Conservation (phyloP, 257 asterid species). For the Nicotiana sylvestris region DNA sequence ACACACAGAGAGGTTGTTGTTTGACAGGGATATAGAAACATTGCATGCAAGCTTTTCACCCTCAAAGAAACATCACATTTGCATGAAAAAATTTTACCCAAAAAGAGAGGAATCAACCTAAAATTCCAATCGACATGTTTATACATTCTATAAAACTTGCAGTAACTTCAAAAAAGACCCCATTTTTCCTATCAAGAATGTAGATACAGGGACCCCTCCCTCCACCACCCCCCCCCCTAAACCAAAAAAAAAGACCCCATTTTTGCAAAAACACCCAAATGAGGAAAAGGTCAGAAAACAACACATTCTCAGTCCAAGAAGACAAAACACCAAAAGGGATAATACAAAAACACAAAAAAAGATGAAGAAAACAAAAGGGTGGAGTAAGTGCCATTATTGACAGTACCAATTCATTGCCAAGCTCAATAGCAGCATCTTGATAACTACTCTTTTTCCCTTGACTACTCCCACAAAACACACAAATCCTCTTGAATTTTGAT, state of each 20-base stretch:
- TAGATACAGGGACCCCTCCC: neutral
- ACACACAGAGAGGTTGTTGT: neutral
- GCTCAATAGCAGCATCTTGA: conserved; percentile 86
- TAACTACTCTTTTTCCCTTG: conserved; percentile 84
- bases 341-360: neutral
- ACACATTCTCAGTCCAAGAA: neutral
- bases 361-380: neutral
- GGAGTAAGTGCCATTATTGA: neutral
- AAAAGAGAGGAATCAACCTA: neutral
- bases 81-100: conserved; percentile 16
- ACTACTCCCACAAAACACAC: conserved; percentile 95
- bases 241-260: neutral
- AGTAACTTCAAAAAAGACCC: conserved; percentile 1
- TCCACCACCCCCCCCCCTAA: too few species aligned
- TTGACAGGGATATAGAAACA: neutral
- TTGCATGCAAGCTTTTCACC: neutral
- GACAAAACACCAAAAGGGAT: neutral
- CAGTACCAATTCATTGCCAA: conserved; percentile 69
- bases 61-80: conserved; percentile 10
- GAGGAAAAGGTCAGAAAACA: neutral
- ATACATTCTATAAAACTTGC: neutral
- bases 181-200: conserved; percentile 1
- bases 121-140: neutral
- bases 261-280: conserved; percentile 1
- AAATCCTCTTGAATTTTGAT: conserved; percentile 77